Conservation (phyloP, 805 yeast species). For the Pichia membranifaciens region DNA sequence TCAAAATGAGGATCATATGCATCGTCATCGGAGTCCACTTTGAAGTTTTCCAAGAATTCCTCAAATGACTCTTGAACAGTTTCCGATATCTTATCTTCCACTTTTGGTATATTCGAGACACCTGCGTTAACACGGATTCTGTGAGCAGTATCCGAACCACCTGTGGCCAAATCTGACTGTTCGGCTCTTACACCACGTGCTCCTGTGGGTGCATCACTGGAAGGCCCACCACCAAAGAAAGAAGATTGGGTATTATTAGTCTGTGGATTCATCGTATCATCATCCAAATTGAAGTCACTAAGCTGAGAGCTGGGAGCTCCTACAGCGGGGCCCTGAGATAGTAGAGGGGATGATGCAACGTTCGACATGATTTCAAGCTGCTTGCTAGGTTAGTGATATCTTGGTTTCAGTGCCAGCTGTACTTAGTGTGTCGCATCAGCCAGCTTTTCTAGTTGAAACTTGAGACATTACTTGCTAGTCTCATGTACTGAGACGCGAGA, state of each 20-base stretch:
- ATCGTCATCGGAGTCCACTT: slow-evolving; percentile 33
- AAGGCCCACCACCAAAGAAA: slow-evolving; percentile 13
- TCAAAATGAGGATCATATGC: slow-evolving; percentile 35
- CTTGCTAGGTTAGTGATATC: no score
- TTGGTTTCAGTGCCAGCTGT: no score
- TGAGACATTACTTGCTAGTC: no score
- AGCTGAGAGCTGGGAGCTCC: slow-evolving; percentile 9
- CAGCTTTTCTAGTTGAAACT: no score
- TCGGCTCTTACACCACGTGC: neutral
- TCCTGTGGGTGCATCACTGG: slow-evolving; percentile 4
- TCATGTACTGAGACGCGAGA: neutral
- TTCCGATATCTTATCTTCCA: slow-evolving; percentile 87
- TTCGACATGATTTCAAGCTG: no score
- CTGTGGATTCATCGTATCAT: slow-evolving; percentile 14
- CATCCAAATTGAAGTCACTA: slow-evolving; percentile 23
- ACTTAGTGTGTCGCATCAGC: no score
- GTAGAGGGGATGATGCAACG: slow-evolving; percentile 26
- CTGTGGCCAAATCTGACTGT: slow-evolving; percentile 2
- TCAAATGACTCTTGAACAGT: slow-evolving; percentile 90
- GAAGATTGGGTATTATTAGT: slow-evolving; percentile 11
- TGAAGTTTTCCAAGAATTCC: slow-evolving; percentile 65
- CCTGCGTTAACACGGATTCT: slow-evolving; percentile 24
- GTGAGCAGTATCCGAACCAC: slow-evolving; percentile 5
- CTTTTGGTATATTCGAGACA: slow-evolving; percentile 74
- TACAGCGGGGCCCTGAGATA: slow-evolving; percentile 12